Conservation (phyloP, 2,329 filamentous ascomycete species). For the Calycina marina region DNA sequence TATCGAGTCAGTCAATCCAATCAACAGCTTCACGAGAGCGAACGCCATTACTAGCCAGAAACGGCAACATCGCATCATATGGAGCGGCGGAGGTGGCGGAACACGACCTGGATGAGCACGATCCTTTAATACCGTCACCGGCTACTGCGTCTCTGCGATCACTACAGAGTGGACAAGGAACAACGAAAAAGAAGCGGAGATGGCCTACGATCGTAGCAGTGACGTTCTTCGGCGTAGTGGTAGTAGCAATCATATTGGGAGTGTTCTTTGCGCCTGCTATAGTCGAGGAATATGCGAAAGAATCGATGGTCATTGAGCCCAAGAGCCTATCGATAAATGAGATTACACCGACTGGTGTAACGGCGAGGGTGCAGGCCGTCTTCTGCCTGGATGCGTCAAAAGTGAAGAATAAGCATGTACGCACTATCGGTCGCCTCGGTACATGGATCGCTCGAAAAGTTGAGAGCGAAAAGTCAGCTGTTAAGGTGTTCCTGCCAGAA, state of each 20-base stretch:
- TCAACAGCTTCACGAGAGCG: constrained; percentile 17
- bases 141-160: constrained; percentile 23
- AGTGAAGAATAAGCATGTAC: constrained; percentile 55
- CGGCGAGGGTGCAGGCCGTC: constrained; percentile 66
- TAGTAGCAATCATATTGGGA: constrained; percentile 56
- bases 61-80: constrained; percentile 18
- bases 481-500: constrained; percentile 70
- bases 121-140: constrained; percentile 16
- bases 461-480: constrained; percentile 55
- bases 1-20: background rate
- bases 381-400: constrained; percentile 67
- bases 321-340: constrained; percentile 74
- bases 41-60: constrained; percentile 22
- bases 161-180: constrained; percentile 17
- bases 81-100: constrained; percentile 18
- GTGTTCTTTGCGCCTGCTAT: constrained; percentile 71
- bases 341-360: constrained; percentile 65
- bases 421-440: constrained; percentile 60
- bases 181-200: constrained; percentile 29
- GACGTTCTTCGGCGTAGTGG: constrained; percentile 42
- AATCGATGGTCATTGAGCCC: constrained; percentile 69
- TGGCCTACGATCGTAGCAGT: constrained; percentile 75
- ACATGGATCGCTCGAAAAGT: constrained; percentile 71
- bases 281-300: constrained; percentile 73
- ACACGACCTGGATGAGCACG: constrained; percentile 9